Conservation (phyloP, 176 grass and related monocot genomes). For the Triticum monococcum region DNA sequence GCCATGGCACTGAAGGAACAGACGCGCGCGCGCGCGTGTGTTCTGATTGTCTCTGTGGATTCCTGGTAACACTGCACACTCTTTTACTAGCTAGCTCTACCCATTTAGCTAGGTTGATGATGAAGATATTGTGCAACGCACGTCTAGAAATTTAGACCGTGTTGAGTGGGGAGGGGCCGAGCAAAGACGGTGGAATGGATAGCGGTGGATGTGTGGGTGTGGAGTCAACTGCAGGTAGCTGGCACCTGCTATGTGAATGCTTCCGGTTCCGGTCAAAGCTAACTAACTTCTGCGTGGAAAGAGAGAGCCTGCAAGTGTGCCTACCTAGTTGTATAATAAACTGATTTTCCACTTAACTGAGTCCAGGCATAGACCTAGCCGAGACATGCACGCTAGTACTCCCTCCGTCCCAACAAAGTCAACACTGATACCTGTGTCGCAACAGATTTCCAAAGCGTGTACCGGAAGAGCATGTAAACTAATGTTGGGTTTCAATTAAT, state of each 20-base stretch:
- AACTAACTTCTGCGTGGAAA: background rate
- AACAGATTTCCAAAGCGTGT: too few species aligned
- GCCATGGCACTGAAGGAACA: background rate
- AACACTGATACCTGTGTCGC: background rate
- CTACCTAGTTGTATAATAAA: too few species aligned
- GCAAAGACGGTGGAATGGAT: background rate
- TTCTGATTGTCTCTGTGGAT: background rate
- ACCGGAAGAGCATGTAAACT: too few species aligned
- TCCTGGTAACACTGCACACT: background rate
- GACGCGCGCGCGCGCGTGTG: background rate
- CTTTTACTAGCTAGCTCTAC: background rate
- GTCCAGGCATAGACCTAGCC: background rate
- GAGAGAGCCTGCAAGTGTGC: background rate
- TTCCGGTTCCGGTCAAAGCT: background rate
- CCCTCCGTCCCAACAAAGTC: background rate
- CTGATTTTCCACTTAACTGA: background rate
- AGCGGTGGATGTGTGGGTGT: background rate
- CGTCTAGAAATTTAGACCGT: background rate
- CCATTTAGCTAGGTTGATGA: background rate
- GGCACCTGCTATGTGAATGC: background rate
- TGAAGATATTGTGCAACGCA: background rate
- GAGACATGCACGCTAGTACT: background rate
- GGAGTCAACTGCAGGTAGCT: background rate
- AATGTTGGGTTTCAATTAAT: too few species aligned
- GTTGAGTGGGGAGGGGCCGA: background rate